Percentiles rank a stretch among this genome's conserved stretches.
Conservation (phyloP, 2,329 filamentous ascomycete species). For the Penicillium sp. region DNA sequence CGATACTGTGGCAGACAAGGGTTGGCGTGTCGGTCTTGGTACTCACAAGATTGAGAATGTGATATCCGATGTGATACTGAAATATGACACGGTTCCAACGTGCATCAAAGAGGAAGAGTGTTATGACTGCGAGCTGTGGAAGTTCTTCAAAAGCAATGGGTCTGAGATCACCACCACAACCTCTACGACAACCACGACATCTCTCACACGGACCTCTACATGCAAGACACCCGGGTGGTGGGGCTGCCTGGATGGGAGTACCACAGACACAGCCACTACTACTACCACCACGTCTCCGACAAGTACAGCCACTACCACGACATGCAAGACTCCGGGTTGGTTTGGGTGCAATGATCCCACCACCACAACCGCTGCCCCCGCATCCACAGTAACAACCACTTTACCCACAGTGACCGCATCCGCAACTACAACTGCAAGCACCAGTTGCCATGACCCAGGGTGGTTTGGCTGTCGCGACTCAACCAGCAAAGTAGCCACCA, state of each 20-base stretch:
- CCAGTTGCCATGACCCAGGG: constrained; percentile 26
- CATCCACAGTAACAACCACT: constrained; percentile 11
- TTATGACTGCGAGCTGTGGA: constrained; percentile 89
- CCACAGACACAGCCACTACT: constrained; percentile 20
- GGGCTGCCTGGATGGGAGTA: constrained; percentile 32
- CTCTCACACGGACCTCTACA: constrained; percentile 66
- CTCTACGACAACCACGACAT: constrained; percentile 58
- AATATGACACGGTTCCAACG: constrained; percentile 76
- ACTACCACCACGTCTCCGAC: constrained; percentile 21
- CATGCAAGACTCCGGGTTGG: constrained; percentile 39
- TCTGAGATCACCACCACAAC: constrained; percentile 71
- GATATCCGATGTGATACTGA: constrained; percentile 81
- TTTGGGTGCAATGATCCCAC: constrained; percentile 42
- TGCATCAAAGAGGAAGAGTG: constrained; percentile 79
- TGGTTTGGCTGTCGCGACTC: constrained; percentile 38
- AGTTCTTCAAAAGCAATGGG: constrained; percentile 90
- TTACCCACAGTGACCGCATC: constrained; percentile 17
- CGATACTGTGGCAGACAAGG: constrained; percentile 87
- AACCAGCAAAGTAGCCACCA: constrained; percentile 9
- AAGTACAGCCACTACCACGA: constrained; percentile 33
- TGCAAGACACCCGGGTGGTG: constrained; percentile 38
- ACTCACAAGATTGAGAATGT: constrained; percentile 89
- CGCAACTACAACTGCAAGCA: constrained; percentile 21
- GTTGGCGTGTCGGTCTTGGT: constrained; percentile 87
- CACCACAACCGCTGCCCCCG: constrained; percentile 18